phyloP scores from a whole-genome alignment of 768 basidiomycete genomes.

The Serendipita sp. region DNA sequence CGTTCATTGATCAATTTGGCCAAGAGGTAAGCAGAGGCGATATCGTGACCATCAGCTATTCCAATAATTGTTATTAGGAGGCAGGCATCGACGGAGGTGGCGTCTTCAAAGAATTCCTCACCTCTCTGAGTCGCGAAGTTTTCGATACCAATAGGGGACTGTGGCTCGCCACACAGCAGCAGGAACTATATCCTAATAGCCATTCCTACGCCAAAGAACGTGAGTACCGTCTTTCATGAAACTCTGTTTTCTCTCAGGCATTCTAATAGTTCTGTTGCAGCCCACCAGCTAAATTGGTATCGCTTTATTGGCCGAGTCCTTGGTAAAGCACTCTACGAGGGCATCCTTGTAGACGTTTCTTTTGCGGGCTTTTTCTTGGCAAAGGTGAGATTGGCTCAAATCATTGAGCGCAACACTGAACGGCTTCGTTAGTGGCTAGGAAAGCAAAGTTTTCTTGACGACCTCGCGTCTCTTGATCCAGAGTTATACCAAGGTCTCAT shows the following conservation, averaged over 20 bases:
- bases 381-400: slow-evolving; percentile 33
- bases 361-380: slow-evolving; percentile 93
- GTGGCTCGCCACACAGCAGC: slow-evolving; percentile 81
- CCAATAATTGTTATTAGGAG: slow-evolving; percentile 24
- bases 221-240: slow-evolving; percentile 23
- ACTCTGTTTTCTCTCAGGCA: neutral
- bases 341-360: slow-evolving; percentile 85
- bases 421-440: slow-evolving; percentile 58
- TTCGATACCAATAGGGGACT: slow-evolving; percentile 90
- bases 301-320: slow-evolving; percentile 84
- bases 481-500: slow-evolving; percentile 86
- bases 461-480: slow-evolving; percentile 78
- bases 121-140: slow-evolving; percentile 48
- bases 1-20: slow-evolving; percentile 85
- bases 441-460: slow-evolving; percentile 82
- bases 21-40: slow-evolving; percentile 23
- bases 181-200: slow-evolving; percentile 91
- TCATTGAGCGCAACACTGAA: neutral
- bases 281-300: slow-evolving; percentile 81
- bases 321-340: slow-evolving; percentile 93
- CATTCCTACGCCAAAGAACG: slow-evolving; percentile 81
- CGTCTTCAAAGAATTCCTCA: slow-evolving; percentile 96
- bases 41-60: neutral
- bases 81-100: slow-evolving; percentile 94
- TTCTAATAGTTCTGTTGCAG: slow-evolving; percentile 23